Evolutionary conservation across 2,329 filamentous ascomycete genomes (phyloP).

Genomic region (Cladosporium sp.): DNA sequence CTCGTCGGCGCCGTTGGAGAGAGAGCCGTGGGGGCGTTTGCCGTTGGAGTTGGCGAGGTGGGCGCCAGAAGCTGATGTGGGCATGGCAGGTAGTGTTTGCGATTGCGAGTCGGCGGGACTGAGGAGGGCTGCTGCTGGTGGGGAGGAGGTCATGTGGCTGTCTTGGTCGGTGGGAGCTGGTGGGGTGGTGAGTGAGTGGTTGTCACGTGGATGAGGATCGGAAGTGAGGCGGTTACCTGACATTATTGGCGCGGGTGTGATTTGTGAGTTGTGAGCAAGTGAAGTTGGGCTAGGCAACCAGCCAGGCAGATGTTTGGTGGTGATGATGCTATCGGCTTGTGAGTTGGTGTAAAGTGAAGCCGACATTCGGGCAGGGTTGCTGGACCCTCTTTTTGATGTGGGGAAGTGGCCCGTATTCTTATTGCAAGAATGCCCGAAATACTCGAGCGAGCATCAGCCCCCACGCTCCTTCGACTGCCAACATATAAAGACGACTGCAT

Average conservation of each 20-base stretch:
- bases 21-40: slow-evolving; percentile 40
- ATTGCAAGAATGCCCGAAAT: slow-evolving; percentile 5
- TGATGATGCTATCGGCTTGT: not conserved
- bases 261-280: not conserved
- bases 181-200: slow-evolving; percentile 30
- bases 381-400: slow-evolving; percentile 1
- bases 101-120: slow-evolving; percentile 58
- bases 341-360: slow-evolving; percentile 4
- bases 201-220: slow-evolving; percentile 49
- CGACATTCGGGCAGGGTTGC: not conserved
- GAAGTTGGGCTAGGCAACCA: not conserved
- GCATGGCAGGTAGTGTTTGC: slow-evolving; percentile 38
- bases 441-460: not conserved
- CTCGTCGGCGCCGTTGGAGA: slow-evolving; percentile 37
- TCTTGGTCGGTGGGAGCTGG: slow-evolving; percentile 42
- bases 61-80: slow-evolving; percentile 26
- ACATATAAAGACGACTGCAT: not conserved
- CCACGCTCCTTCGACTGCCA: not conserved
- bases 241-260: slow-evolving; percentile 13
- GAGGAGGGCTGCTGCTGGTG: slow-evolving; percentile 29
- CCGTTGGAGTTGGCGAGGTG: slow-evolving; percentile 40
- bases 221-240: slow-evolving; percentile 10
- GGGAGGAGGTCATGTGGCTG: slow-evolving; percentile 46
- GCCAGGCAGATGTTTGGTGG: not conserved
- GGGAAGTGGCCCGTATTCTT: slow-evolving; percentile 4